phyloP scores from a whole-genome alignment of 148 eudicot genomes.

The Silene uniflora region DNA sequence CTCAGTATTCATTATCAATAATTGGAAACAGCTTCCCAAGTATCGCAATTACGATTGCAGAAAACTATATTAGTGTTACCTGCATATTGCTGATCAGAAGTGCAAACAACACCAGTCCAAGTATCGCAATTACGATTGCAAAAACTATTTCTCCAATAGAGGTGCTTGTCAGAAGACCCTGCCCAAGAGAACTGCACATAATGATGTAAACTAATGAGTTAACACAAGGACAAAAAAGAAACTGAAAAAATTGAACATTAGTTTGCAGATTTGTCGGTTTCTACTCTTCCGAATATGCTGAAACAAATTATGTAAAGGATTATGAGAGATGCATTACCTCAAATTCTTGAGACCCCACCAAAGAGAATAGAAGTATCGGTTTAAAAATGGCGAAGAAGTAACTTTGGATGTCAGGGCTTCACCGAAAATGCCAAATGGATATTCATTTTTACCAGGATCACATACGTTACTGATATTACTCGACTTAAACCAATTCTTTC shows the following conservation, averaged over 20 bases:
- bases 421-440: constrained; percentile 59
- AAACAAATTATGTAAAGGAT: no score
- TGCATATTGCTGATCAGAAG: constrained; percentile 54
- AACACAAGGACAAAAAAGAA: no score
- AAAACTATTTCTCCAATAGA: constrained; percentile 50
- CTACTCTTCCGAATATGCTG: no score
- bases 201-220: neutral
- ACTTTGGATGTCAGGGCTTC: constrained; percentile 45
- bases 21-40: no score
- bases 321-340: constrained; percentile 38
- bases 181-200: constrained; percentile 52
- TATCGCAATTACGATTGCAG: no score
- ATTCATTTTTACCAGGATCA: constrained; percentile 33
- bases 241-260: no score
- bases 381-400: constrained; percentile 41
- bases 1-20: no score
- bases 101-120: constrained; percentile 48
- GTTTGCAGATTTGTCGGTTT: no score
- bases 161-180: constrained; percentile 45
- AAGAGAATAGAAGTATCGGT: constrained; percentile 67
- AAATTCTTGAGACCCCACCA: constrained; percentile 89
- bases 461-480: constrained; percentile 56
- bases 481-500: constrained; percentile 40
- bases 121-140: constrained; percentile 36
- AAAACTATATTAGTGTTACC: constrained; percentile 29